A percentile compares a stretch with the other conserved stretches of the same genome.
phyloP scores from a whole-genome alignment of 202 grass and related monocot species.

The Setaria italica region DNA sequence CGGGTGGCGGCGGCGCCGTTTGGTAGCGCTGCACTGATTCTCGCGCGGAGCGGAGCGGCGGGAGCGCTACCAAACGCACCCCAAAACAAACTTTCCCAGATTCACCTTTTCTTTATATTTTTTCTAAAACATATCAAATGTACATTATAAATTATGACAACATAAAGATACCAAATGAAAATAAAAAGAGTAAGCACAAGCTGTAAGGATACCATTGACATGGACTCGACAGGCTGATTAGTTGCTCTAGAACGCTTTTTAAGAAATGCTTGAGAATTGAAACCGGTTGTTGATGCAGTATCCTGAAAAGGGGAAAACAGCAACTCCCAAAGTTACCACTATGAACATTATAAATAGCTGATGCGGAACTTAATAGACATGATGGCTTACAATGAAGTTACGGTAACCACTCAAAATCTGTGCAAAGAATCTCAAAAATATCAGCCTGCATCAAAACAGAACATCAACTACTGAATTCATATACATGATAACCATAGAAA shows the following conservation, averaged over 20 bases:
- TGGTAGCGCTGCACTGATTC: too few species aligned
- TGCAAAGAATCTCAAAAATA: slow-evolving; percentile 99
- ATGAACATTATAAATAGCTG: slow-evolving; percentile 39
- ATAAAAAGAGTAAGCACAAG: slow-evolving; percentile 31
- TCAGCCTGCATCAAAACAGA: slow-evolving; percentile 75
- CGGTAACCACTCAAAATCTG: slow-evolving; percentile 93
- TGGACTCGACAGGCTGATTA: slow-evolving; percentile 87
- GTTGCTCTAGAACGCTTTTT: slow-evolving; percentile 93
- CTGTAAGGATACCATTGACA: slow-evolving; percentile 87
- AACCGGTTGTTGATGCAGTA: slow-evolving; percentile 78
- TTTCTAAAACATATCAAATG: slow-evolving; percentile 22
- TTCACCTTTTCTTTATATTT: slow-evolving; percentile 11
- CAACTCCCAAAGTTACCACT: slow-evolving; percentile 20
- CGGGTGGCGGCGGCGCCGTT: too few species aligned
- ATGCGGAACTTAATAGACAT: slow-evolving; percentile 37
- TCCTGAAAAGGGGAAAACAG: slow-evolving; percentile 54
- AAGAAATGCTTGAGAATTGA: slow-evolving; percentile 99
- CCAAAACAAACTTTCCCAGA: slow-evolving; percentile 33
- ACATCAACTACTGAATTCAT: slow-evolving; percentile 47
- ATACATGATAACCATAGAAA: slow-evolving; percentile 31
- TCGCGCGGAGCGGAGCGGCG: too few species aligned
- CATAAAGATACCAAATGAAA: slow-evolving; percentile 4
- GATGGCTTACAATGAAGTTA: slow-evolving; percentile 96
- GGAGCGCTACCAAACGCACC: neutral
- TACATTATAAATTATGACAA: slow-evolving; percentile 36